phyloP scores from a whole-genome alignment of 2,329 filamentous ascomycete species.

The Hypoxylon rubiginosum region DNA sequence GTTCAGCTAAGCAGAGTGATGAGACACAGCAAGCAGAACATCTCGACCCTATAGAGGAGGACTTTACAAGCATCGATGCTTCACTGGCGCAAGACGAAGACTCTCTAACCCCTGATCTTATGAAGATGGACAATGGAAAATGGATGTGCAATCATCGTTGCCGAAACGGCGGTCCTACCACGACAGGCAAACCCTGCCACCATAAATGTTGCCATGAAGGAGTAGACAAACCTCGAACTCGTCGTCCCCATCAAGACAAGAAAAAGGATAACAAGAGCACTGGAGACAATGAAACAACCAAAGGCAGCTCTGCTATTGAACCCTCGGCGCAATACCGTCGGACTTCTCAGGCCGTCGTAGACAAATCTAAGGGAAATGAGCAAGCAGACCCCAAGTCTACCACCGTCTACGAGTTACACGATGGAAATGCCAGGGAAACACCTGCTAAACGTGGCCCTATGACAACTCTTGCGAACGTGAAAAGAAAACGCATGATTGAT shows the following conservation, averaged over 20 bases:
- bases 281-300: conserved; percentile 28
- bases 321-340: not conserved
- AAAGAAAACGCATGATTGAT: conserved; percentile 24
- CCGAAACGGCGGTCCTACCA: conserved; percentile 54
- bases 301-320: conserved; percentile 4
- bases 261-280: conserved; percentile 48
- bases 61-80: conserved; percentile 67
- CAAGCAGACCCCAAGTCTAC: not conserved
- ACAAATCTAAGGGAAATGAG: conserved; percentile 3
- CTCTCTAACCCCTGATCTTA: conserved; percentile 53
- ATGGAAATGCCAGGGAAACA: not conserved
- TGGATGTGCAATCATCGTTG: conserved; percentile 82
- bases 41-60: conserved; percentile 54
- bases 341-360: not conserved
- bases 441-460: not conserved
- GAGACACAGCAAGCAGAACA: conserved; percentile 40
- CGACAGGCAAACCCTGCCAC: conserved; percentile 67
- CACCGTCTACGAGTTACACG: not conserved
- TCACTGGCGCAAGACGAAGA: conserved; percentile 52
- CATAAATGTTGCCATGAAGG: conserved; percentile 81
- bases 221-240: conserved; percentile 71
- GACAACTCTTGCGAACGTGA: conserved; percentile 14
- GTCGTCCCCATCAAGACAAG: conserved; percentile 50
- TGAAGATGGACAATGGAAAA: conserved; percentile 75
- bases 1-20: conserved; percentile 41